phyloP scores from a whole-genome alignment of 371 early-diverging fungal genomes.

The Dichotomocladium elegans region DNA sequence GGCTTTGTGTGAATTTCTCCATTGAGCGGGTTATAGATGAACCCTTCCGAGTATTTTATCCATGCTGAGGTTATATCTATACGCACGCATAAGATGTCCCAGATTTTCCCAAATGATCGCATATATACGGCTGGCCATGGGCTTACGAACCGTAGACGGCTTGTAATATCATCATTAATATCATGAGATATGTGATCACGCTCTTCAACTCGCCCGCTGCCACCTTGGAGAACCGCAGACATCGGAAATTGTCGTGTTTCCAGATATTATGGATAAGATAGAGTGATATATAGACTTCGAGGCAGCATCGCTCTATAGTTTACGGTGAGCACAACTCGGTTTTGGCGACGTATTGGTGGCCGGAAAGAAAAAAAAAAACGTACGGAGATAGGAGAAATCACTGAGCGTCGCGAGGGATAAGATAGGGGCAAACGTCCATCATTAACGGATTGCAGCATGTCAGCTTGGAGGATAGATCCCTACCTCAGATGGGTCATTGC shows the following conservation, averaged over 20 bases:
- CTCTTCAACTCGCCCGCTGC: slow-evolving; percentile 39
- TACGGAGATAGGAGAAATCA: slow-evolving; percentile 45
- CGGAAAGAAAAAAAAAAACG: neutral
- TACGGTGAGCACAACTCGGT: neutral
- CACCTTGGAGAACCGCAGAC: slow-evolving; percentile 31
- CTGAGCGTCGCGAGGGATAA: slow-evolving; percentile 1
- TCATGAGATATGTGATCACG: slow-evolving; percentile 34
- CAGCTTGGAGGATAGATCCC: neutral
- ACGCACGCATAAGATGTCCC: neutral
- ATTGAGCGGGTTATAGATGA: slow-evolving; percentile 12
- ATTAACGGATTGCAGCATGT: neutral
- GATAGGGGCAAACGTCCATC: neutral
- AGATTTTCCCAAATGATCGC: neutral
- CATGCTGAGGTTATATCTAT: slow-evolving; percentile 40
- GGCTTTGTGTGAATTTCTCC: slow-evolving; percentile 29
- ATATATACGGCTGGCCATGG: slow-evolving; percentile 34
- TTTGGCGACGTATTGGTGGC: neutral
- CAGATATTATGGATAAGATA: slow-evolving; percentile 30
- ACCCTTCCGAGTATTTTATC: slow-evolving; percentile 48
- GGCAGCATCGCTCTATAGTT: slow-evolving; percentile 27
- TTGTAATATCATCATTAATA: slow-evolving; percentile 38
- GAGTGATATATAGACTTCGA: slow-evolving; percentile 24
- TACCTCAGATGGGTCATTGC: slow-evolving; percentile 40
- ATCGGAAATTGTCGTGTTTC: slow-evolving; percentile 30
- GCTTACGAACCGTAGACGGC: too few relatives aligned